Evolutionary conservation across 495 filamentous ascomycete species (phyloP).

Genomic region (Neohortaea acidophila): DNA sequence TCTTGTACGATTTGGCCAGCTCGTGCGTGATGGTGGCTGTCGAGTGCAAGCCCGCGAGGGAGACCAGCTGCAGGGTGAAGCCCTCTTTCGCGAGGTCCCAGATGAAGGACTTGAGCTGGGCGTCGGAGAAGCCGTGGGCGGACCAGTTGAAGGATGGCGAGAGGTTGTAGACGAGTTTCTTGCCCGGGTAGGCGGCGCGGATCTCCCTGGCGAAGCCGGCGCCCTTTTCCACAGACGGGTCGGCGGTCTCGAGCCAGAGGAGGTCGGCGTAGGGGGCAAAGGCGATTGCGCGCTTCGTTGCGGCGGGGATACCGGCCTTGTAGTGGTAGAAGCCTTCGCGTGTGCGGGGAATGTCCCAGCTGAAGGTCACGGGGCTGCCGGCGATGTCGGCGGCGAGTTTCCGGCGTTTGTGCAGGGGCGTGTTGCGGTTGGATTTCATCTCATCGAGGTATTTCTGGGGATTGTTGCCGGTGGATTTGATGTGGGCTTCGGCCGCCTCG

Average conservation of each 20-base stretch:
- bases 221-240: conserved; percentile 66
- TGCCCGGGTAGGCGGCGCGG: conserved; percentile 46
- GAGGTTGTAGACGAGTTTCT: conserved; percentile 91
- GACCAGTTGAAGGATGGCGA: conserved; percentile 97
- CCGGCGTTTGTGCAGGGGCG: conserved; percentile 62
- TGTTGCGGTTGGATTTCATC: conserved; percentile 47
- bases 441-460: conserved; percentile 37
- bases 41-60: conserved; percentile 75
- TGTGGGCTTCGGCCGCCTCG: conserved; percentile 66
- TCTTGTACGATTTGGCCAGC: conserved; percentile 67
- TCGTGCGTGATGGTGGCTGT: conserved; percentile 79
- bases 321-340: conserved; percentile 96
- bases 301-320: conserved; percentile 68
- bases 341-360: conserved; percentile 84
- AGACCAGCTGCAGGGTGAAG: conserved; percentile 88
- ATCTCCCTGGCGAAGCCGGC: conserved; percentile 61
- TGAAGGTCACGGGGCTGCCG: conserved; percentile 56
- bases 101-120: conserved; percentile 68
- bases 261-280: conserved; percentile 90
- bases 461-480: conserved; percentile 39
- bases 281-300: conserved; percentile 79
- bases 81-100: conserved; percentile 92
- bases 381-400: conserved; percentile 49
- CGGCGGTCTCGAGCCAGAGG: conserved; percentile 91
- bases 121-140: conserved; percentile 74